These are phyloP conservation scores for Calocybe gambosa DNA, from an alignment of 1,284 basidiomycete species.

Conservation along the genomic window DNA sequence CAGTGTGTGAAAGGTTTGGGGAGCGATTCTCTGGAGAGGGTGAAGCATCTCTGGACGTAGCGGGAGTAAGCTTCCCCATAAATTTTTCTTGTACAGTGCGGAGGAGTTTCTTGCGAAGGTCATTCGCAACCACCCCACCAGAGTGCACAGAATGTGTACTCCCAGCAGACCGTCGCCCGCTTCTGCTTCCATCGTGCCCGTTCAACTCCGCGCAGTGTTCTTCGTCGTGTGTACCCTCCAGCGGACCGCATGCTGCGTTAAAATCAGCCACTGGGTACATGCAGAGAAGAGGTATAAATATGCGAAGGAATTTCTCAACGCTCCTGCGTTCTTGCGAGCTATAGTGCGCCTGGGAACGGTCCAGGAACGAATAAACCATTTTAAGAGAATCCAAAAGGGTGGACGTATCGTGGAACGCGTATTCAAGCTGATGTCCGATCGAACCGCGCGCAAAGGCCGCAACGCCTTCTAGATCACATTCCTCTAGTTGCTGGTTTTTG, in stretches of 20 bases:
- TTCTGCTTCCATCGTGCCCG: constrained; percentile 37
- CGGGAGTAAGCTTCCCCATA: constrained; percentile 28
- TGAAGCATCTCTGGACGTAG: constrained; percentile 35
- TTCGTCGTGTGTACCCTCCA: constrained; percentile 48
- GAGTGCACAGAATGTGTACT: constrained; percentile 34
- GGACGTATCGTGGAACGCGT: constrained; percentile 70
- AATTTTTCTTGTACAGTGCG: constrained; percentile 60
- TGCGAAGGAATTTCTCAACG: constrained; percentile 81
- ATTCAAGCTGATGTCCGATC: constrained; percentile 72
- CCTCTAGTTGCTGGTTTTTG: constrained; percentile 59
- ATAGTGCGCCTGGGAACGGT: constrained; percentile 75
- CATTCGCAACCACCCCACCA: constrained; percentile 53
- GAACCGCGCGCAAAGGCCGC: constrained; percentile 39
- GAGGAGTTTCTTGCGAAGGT: constrained; percentile 73
- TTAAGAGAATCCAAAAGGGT: constrained; percentile 88
- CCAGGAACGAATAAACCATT: constrained; percentile 86
- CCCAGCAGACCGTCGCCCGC: constrained; percentile 39
- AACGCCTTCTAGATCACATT: constrained; percentile 27
- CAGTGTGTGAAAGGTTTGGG: constrained; percentile 20
- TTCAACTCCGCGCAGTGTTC: constrained; percentile 36
- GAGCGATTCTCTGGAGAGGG: constrained; percentile 28
- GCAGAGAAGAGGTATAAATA: constrained; percentile 83
- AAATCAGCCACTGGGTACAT: constrained; percentile 75
- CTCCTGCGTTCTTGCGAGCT: constrained; percentile 73
- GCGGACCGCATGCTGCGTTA: constrained; percentile 63